Base-by-base conservation (phyloP, 2,329 filamentous ascomycete genomes). In the Trichoderma lentiforme region DNA sequence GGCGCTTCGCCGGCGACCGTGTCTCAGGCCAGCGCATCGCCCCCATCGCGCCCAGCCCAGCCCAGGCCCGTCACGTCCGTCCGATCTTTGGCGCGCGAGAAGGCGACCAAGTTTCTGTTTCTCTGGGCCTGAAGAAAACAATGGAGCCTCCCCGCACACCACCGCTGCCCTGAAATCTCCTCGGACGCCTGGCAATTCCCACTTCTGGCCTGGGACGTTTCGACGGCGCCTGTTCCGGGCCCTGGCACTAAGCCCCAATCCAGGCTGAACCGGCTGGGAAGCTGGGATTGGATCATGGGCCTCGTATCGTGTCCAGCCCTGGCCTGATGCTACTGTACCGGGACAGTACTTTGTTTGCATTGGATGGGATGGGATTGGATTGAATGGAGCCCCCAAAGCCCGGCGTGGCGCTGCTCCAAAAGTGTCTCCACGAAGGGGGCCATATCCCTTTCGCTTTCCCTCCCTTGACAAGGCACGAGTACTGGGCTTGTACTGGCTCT, bases 1-100 rank as follows among this genome's bases (percentile, higher is more conserved):
- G 68, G 68, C 68, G 68, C 68, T 63, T 71, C 68, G 60, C 68
- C 68, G 60, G 68, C 68, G 36, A 57, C 43, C 68, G 60, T 71
- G 68, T 71, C 68, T 71, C 68, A 64, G 68, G 26, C 43, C 60
- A 71, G 60, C 68, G 68, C 68, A 71, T 36, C 60, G 47, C 68
- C 21, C 68, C 21, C 68, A 32, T 36, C 34, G 30, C 53, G 53
- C 53, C 18, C 43, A 21, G 21, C 21, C 18, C 43, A 43, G 7
- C 43, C 15, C 43, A n/a, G 0, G 18, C 43, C 15, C 43, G 24
- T 43, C 34, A 21, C 65, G 26, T 21, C 58, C 36, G 56, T 57
- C 58, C 32, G 66, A 61, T 62, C 47, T 39, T 67, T 21, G 15
- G 32, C 64, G 64, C 51, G 64, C 32, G 64, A 58, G 51, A 15